Conservation (phyloP, 176 grass and related monocot genomes). For the Oryza nivara region DNA sequence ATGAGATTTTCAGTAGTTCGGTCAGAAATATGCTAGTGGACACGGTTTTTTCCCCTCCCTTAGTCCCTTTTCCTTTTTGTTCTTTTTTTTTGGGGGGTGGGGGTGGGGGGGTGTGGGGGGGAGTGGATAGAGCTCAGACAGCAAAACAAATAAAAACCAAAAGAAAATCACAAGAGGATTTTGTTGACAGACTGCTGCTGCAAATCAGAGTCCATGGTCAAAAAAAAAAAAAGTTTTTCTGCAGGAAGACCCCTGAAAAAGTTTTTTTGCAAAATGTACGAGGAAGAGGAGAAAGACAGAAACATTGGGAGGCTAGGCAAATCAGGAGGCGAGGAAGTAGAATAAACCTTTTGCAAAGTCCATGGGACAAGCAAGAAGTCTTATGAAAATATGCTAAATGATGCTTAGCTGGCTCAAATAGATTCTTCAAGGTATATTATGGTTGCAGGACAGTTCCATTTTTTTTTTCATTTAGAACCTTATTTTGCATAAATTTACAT, state of each 20-base stretch:
- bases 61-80: neutral
- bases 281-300: neutral
- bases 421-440: neutral
- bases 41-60: neutral
- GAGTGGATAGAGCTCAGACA: neutral
- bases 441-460: neutral
- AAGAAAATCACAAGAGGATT: neutral
- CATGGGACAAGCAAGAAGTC: neutral
- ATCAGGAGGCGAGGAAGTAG: neutral
- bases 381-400: neutral
- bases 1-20: neutral
- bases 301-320: neutral
- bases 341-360: neutral
- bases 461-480: conserved; percentile 3
- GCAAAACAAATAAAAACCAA: neutral
- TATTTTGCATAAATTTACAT: neutral
- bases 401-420: neutral
- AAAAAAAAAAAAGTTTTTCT: neutral
- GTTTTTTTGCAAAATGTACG: too few species aligned
- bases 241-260: neutral
- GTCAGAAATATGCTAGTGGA: neutral
- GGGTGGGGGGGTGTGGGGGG: too few species aligned
- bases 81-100: neutral
- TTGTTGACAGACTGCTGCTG: neutral
- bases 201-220: neutral